These are phyloP conservation scores for Colletotrichum sp. DNA, from an alignment of 2,329 filamentous ascomycete genomes.

Conservation along the genomic window DNA sequence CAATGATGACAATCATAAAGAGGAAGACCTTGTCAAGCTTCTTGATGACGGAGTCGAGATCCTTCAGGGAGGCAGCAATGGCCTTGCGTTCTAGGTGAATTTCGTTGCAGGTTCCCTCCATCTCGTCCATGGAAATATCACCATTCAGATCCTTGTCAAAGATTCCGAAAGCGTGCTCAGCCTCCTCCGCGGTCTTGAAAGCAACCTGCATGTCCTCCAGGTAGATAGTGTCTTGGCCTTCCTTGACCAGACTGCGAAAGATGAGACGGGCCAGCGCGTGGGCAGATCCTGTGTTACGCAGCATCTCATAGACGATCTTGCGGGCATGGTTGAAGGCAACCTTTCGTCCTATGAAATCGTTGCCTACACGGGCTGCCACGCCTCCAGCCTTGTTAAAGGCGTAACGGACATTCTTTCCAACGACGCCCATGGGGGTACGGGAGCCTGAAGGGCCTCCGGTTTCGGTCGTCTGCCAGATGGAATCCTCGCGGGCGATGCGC, in stretches of 20 bases:
- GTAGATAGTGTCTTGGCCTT: conserved; percentile 76
- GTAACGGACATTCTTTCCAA: conserved; percentile 77
- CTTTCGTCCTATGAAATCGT: conserved; percentile 86
- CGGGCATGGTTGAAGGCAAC: conserved; percentile 78
- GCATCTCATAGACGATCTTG: conserved; percentile 81
- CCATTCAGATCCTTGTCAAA: conserved; percentile 98
- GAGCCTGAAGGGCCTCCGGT: conserved; percentile 58
- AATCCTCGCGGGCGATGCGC: conserved; percentile 62
- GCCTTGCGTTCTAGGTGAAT: conserved; percentile 94
- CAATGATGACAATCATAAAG: conserved; percentile 82
- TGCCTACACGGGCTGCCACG: conserved; percentile 83
- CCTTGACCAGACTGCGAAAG: conserved; percentile 83
- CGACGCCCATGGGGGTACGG: conserved; percentile 75
- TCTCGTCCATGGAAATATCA: conserved; percentile 93
- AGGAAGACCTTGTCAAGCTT: conserved; percentile 90
- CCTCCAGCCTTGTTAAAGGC: conserved; percentile 83
- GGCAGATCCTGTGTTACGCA: conserved; percentile 74
- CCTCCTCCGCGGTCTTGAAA: conserved; percentile 84
- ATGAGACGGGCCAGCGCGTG: conserved; percentile 87
- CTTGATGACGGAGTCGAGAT: conserved; percentile 89
- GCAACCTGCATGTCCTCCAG: conserved; percentile 79
- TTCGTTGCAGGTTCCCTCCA: conserved; percentile 92
- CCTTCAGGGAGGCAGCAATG: conserved; percentile 92
- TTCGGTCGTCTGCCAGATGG: conserved; percentile 48
- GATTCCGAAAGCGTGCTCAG: conserved; percentile 86